A percentile compares a stretch with the other conserved stretches of the same genome.
phyloP scores from a whole-genome alignment of 2,329 filamentous ascomycete species.

The Xylaria multiplex region DNA sequence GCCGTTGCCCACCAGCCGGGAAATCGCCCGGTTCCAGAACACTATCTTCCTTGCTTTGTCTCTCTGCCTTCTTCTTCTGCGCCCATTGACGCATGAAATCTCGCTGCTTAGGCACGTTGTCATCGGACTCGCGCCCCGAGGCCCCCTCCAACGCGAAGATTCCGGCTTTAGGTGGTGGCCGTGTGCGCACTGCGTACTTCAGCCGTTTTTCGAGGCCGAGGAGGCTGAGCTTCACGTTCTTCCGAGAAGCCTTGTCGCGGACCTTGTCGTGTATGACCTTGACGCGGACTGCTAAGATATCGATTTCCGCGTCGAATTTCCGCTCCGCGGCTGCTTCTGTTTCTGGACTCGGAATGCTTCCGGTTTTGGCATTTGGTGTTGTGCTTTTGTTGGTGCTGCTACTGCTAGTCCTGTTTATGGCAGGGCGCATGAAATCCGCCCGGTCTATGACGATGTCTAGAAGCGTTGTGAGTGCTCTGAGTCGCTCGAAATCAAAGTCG shows the following conservation, averaged over 20 bases:
- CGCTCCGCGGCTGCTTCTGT: conserved; percentile 37
- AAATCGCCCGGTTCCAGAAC: neutral
- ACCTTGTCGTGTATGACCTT: conserved; percentile 70
- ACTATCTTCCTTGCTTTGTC: conserved; percentile 19
- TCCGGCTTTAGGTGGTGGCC: conserved; percentile 62
- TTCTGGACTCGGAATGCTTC: neutral
- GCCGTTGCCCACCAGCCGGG: neutral
- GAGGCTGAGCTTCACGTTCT: conserved; percentile 79
- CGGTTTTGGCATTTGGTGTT: conserved; percentile 49
- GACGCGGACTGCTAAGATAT: conserved; percentile 70
- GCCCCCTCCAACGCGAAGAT: conserved; percentile 55
- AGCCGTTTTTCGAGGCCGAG: conserved; percentile 81
- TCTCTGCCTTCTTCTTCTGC: conserved; percentile 33
- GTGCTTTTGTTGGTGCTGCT: conserved; percentile 51
- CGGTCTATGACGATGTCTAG: conserved; percentile 81
- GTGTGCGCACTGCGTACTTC: conserved; percentile 74
- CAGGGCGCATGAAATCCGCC: conserved; percentile 54
- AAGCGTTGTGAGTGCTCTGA: conserved; percentile 72
- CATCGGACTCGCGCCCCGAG: conserved; percentile 38
- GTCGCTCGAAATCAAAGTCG: conserved; percentile 78
- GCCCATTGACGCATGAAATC: conserved; percentile 61
- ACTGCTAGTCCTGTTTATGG: conserved; percentile 24
- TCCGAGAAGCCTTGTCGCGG: conserved; percentile 78
- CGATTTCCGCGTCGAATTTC: conserved; percentile 76
- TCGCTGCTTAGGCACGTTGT: conserved; percentile 58